Base-by-base conservation (phyloP, 2,329 filamentous ascomycete species). In the Whalleya microplaca region DNA sequence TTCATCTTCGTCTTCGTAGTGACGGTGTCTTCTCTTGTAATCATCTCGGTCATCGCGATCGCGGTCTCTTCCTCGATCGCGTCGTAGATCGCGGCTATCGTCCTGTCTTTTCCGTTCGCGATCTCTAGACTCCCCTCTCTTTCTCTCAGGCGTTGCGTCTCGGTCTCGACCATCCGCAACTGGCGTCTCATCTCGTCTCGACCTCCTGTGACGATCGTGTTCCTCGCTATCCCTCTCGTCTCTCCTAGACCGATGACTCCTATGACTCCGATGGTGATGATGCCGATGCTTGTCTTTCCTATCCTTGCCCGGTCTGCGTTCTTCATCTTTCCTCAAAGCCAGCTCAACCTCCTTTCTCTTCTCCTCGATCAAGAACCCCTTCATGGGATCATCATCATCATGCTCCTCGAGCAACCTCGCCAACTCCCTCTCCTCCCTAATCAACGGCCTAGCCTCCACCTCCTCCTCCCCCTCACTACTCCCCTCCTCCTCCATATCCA, bases 311-410 rank as follows among this genome's bases (percentile, higher is more conserved):
- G 81, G 78, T 55, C 79, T 78, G 65, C 69, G 75, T 69, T 74
- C 82, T 45, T 80, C 79, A 49, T 81, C 71, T 64, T 75, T 82
- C 61, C 80, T 79, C 64, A 90, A 74, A 2, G 91, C 93, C 56
- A 84, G 83, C 52, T 89, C 86, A 12, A 96, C 84, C 71, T 96
- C 91, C 71, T 92, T 91, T 74, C 90, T 92, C 82, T 98, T 97
- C 75, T 96, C 90, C 62, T 94, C 85, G 49, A 97, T 86, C 62
- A 98, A 72, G 67, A 91, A 97, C 40, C 85, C 86, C 75, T 96
- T 97, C 95, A 99, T 99, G 0, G 95, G 95, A 72, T 99, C 95
- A 59, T 98, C 94, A 21, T 97, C 93, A 63, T 98, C 95, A 62
- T 96, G 89, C 16, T 94, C 87, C 51, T 84, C 78, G 50, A 96